Evolutionary conservation across 2,329 filamentous ascomycete genomes (phyloP), one percentile per base, ranked within the genome.

Genomic region (Microascus cirrosus): DNA sequence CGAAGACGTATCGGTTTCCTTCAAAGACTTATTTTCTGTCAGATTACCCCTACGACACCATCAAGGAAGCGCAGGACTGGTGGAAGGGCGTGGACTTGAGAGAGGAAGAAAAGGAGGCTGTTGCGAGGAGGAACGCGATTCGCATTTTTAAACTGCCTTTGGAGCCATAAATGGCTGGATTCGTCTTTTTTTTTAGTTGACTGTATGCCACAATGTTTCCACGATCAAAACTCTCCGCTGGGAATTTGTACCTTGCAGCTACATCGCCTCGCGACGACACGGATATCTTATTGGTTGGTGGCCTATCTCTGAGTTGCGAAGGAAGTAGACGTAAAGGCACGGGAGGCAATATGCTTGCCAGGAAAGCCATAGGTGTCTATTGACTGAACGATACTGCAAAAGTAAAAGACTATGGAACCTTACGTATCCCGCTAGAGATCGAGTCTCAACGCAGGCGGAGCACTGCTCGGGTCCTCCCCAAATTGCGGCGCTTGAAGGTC

Each of bases 401-500:
- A 8, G 28, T 32, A 32, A 32, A 4, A 32, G 28, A n/a, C 28
- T 32, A 32, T 20, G 53, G n/a, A 32, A 7, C 34, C 18, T 5
- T n/a, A 24, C 20, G 8, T n/a, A 7, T 42, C 5, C 6, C 20
- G 2, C 32, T 55, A 55, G 13, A 24, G 34, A 6, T 65, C 65
- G 58, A 79, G 61, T 45, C 71, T 73, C 62, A 80, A 64, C 12
- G 75, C 67, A 54, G 71, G 73, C 32, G 73, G 68, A 32, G 71
- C 71, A 1, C 69, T 72, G 32, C 65, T 68, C 2, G 71, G 67
- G 56, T 32, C 28, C 8, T 32, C 28, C 4, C 28, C 28, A 32
- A 32, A 79, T 55, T 67, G 63, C 4, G 77, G 77, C 25, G 77
- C 77, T 59, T 74, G 72, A 64, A 79, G 64, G 62, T 79, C 77